These are phyloP conservation scores for Colletotrichum liriopes DNA, from an alignment of 2,329 filamentous ascomycete genomes.

Conservation along the genomic window DNA sequence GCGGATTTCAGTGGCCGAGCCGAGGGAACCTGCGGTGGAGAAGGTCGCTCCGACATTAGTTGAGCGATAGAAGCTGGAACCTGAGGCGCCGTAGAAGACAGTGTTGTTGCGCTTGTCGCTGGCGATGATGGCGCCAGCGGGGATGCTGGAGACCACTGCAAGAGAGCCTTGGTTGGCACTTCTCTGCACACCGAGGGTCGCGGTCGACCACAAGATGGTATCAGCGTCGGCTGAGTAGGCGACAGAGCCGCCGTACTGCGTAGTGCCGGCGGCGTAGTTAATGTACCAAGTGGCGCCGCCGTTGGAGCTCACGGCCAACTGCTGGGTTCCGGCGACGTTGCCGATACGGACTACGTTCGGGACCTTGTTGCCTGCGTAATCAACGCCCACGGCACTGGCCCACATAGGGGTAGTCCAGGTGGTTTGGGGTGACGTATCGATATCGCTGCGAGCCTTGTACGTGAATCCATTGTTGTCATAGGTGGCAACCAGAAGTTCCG, in stretches of 20 bases:
- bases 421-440: conserved; percentile 60
- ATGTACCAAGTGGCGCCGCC: conserved; percentile 66
- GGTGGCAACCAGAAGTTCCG: conserved; percentile 67
- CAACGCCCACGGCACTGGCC: conserved; percentile 62
- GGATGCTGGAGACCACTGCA: conserved; percentile 60
- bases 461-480: conserved; percentile 69
- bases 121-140: conserved; percentile 64
- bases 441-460: conserved; percentile 54
- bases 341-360: conserved; percentile 67
- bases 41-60: conserved; percentile 65
- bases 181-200: conserved; percentile 58
- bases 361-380: conserved; percentile 64
- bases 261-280: conserved; percentile 62
- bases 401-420: conserved; percentile 65
- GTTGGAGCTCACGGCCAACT: conserved; percentile 65
- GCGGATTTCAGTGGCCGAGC: conserved; percentile 63
- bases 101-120: conserved; percentile 69
- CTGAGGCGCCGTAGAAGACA: conserved; percentile 67
- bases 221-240: conserved; percentile 68
- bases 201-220: conserved; percentile 65
- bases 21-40: conserved; percentile 54
- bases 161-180: conserved; percentile 61
- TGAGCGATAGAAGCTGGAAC: conserved; percentile 66
- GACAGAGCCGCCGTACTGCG: conserved; percentile 61
- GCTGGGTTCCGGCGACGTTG: conserved; percentile 58